Evolutionary conservation across 108 stramenopile species (phyloP).

Genomic region (Cylindrotheca fusiformis): DNA sequence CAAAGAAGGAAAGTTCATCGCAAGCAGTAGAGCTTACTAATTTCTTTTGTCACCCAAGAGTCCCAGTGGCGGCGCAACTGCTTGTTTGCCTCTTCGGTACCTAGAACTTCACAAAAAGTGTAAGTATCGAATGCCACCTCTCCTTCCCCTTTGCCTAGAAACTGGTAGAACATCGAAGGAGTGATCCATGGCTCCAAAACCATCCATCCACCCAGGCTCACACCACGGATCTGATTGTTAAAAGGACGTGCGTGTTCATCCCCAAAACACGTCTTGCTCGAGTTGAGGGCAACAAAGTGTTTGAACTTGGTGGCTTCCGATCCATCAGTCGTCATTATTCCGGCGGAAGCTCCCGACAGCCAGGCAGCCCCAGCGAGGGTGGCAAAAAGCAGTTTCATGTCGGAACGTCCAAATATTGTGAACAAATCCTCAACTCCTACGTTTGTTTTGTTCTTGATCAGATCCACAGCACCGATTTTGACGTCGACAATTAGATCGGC

Average conservation of each 20-base stretch:
- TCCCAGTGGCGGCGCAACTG: slow-evolving; percentile 91
- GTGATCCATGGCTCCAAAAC: slow-evolving; percentile 96
- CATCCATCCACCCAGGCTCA: slow-evolving; percentile 94
- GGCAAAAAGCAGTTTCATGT: too few relatives aligned
- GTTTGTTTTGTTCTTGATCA: too few relatives aligned
- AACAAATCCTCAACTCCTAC: too few relatives aligned
- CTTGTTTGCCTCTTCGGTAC: slow-evolving; percentile 76
- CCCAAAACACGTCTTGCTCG: slow-evolving; percentile 59
- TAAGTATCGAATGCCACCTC: slow-evolving; percentile 84
- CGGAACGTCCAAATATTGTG: too few relatives aligned
- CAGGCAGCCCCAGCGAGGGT: too few relatives aligned
- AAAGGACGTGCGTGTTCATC: slow-evolving; percentile 76
- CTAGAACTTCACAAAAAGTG: slow-evolving; percentile 87
- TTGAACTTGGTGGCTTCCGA: slow-evolving; percentile 27
- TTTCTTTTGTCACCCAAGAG: slow-evolving; percentile 84
- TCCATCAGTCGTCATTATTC: too few relatives aligned
- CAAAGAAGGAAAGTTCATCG: too few relatives aligned
- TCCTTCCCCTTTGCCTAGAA: slow-evolving; percentile 72
- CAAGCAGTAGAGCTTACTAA: slow-evolving; percentile 44
- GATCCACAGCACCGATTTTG: too few relatives aligned
- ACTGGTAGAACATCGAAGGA: slow-evolving; percentile 91
- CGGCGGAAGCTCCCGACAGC: too few relatives aligned
- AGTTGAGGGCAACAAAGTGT: slow-evolving; percentile 65
- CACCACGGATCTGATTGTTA: slow-evolving; percentile 86
- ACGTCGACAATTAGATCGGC: too few relatives aligned